These are phyloP conservation scores for Naumovozyma baii DNA, from an alignment of 805 yeast species.

Conservation along the genomic window DNA sequence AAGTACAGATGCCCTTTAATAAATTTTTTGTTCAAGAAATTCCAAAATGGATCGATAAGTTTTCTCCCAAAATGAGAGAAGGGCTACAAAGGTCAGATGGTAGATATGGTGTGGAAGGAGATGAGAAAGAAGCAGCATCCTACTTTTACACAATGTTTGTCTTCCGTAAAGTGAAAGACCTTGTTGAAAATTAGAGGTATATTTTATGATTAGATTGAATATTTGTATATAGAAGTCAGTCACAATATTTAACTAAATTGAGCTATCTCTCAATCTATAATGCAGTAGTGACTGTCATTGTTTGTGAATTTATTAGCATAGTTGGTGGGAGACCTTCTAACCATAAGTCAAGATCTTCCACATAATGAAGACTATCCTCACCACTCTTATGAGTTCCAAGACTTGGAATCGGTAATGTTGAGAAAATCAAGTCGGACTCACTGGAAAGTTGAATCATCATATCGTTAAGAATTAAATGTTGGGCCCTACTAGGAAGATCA, in stretches of 20 bases:
- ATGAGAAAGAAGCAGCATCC: slow-evolving; percentile 76
- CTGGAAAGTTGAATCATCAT: slow-evolving; percentile 61
- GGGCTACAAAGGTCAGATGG: slow-evolving; percentile 74
- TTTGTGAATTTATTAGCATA: slow-evolving; percentile 76
- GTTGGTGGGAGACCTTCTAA: slow-evolving; percentile 75
- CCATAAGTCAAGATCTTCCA: slow-evolving; percentile 71
- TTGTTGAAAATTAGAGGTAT: slow-evolving; percentile 5
- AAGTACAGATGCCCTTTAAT: slow-evolving; percentile 65
- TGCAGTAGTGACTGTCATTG: slow-evolving; percentile 94
- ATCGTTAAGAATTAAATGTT: slow-evolving; percentile 80
- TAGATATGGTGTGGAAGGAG: slow-evolving; percentile 76
- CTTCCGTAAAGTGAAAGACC: slow-evolving; percentile 49
- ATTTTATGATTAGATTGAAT: background rate
- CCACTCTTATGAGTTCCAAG: slow-evolving; percentile 70
- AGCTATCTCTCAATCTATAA: slow-evolving; percentile 39
- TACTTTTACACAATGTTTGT: slow-evolving; percentile 82
- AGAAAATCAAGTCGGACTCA: slow-evolving; percentile 62
- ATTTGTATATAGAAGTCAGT: background rate
- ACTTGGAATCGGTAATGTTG: slow-evolving; percentile 84
- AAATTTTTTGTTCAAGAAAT: slow-evolving; percentile 76
- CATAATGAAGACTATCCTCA: slow-evolving; percentile 62
- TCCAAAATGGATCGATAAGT: slow-evolving; percentile 48
- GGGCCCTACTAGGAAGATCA: slow-evolving; percentile 86
- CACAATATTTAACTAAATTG: too few relatives aligned
- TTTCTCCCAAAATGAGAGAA: slow-evolving; percentile 53